phyloP scores from a whole-genome alignment of 306 rosid species.

The Inga leiocalycina region DNA sequence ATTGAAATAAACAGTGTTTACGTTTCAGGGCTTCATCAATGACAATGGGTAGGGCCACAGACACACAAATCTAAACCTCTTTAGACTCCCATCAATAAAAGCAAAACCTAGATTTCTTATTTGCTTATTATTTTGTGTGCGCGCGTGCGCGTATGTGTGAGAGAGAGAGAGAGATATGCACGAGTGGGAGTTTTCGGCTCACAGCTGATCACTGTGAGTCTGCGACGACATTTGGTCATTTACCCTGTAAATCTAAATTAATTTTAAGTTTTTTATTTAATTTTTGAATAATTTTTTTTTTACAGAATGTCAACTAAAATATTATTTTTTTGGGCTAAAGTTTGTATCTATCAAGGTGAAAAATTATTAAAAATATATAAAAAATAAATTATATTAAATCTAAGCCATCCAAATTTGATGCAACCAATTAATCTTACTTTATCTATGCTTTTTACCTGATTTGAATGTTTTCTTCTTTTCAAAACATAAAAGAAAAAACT shows the following conservation, averaged over 20 bases:
- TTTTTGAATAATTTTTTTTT: no score
- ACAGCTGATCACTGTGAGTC: not conserved
- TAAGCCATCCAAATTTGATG: not conserved
- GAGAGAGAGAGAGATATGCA: no score
- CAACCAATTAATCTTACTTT: not conserved
- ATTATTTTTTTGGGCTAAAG: no score
- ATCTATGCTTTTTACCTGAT: not conserved
- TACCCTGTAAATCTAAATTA: not conserved
- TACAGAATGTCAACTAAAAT: not conserved
- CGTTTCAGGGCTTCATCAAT: not conserved
- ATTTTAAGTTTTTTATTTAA: not conserved
- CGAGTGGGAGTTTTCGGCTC: no score
- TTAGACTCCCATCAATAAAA: not conserved
- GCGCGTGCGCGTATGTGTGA: no score
- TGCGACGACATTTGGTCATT: no score
- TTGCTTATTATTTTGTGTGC: no score
- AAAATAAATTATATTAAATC: not conserved
- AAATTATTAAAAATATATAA: not conserved
- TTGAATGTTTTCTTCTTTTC: not conserved
- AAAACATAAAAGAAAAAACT: not conserved
- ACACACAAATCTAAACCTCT: slow-evolving; percentile 29
- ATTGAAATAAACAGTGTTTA: not conserved
- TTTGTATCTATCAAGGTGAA: not conserved
- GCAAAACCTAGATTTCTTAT: not conserved
- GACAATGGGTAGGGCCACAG: not conserved